Conservation (phyloP, 768 basidiomycete genomes). For the Pulveroboletus sp. region DNA sequence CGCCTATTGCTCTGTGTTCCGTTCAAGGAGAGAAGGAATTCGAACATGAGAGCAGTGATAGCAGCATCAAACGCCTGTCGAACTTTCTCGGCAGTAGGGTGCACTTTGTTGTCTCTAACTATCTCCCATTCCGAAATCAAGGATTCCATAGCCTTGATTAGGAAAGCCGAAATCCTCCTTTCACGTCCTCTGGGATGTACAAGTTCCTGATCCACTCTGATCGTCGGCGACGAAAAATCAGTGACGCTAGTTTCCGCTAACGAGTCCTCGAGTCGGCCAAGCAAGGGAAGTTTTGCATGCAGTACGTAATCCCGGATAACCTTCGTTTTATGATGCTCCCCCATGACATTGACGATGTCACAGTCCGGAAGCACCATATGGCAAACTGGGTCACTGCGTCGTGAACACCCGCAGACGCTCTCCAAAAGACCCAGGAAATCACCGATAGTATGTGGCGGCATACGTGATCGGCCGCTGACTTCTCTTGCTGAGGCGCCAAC, state of each 20-base stretch:
- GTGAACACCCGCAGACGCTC: constrained; percentile 55
- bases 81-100: constrained; percentile 57
- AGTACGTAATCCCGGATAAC: constrained; percentile 71
- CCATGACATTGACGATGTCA: constrained; percentile 53
- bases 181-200: constrained; percentile 55
- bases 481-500: constrained; percentile 39
- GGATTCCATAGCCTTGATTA: constrained; percentile 59
- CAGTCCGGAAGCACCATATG: constrained; percentile 66
- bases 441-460: constrained; percentile 50
- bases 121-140: constrained; percentile 48
- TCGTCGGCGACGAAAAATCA: constrained; percentile 6
- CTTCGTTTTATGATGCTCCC: constrained; percentile 53
- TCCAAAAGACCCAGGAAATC: constrained; percentile 66
- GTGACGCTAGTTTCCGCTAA: not conserved
- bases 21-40: constrained; percentile 60
- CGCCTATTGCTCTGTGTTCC: constrained; percentile 57
- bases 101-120: constrained; percentile 28
- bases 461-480: constrained; percentile 34
- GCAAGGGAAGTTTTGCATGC: constrained; percentile 53
- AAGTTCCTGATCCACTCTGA: constrained; percentile 29
- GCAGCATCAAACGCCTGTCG: constrained; percentile 69
- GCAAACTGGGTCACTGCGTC: constrained; percentile 42
- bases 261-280: constrained; percentile 18
- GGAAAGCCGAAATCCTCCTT: constrained; percentile 55
- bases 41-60: constrained; percentile 63